Evolutionary conservation across 2,329 filamentous ascomycete genomes (phyloP), one percentile per base, ranked within the genome.

Genomic region (Botrytis hyacinthi): DNA sequence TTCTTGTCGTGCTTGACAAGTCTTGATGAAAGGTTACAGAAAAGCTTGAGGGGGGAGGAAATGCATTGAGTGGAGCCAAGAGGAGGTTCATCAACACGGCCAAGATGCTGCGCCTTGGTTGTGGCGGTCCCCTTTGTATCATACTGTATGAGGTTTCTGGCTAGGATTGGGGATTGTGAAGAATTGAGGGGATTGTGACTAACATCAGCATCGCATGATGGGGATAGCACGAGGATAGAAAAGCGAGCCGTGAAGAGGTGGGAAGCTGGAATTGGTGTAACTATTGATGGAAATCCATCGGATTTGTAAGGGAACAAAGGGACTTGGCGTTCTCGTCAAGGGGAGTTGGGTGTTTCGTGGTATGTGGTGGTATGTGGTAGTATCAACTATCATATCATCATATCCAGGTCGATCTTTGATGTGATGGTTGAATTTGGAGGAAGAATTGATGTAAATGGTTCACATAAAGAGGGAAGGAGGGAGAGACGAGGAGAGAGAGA

Each of bases 51-150:
- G 32, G 59, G 69, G 35, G 26, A 14, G 35, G 20, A n/a, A 44
- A 35, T 20, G 60, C 22, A 71, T 44, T 7, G 35, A 71, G 44
- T 71, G 69, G 69, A 65, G 69, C 69, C 69, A 71, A 71, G 69
- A 71, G 29, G 69, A 71, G 4, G 26, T 54, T n/a, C 12, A 26
- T 71, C n/a, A n/a, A 51, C 32, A n/a, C 35, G 40, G 59, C 70
- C 70, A 71, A 66, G 70, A 22, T 12, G 18, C 70, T 71, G 70
- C 59, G 70, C 70, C 70, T 63, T 71, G 60, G 40, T 60, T 60
- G 67, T 60, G 29, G 46, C 46, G 37, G 46, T 70, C 40, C 54
- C 18, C 51, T 60, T 59, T 70, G 35, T 66, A 42, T 42, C 40
- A 42, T 14, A 14, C 40, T 16, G 40, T 42, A 32, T 71, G 32